Percentiles rank a stretch among this genome's conserved stretches.
phyloP scores from a whole-genome alignment of 2,329 filamentous ascomycete species.

The Catunica adiposa region DNA sequence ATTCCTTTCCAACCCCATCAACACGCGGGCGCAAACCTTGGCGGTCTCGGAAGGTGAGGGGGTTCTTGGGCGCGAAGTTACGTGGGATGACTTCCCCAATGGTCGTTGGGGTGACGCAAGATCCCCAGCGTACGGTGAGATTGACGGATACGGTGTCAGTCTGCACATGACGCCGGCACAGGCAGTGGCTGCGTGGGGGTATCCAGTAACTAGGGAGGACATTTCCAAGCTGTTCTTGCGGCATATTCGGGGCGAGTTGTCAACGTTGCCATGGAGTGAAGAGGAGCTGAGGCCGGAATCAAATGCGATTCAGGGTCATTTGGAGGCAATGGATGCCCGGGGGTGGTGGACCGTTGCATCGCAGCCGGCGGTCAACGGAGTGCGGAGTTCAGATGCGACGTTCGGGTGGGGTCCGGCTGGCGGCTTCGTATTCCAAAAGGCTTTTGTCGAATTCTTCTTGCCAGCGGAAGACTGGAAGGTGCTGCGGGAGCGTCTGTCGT shows the following conservation, averaged over 20 bases:
- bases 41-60: constrained; percentile 92
- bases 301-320: constrained; percentile 56
- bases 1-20: constrained; percentile 55
- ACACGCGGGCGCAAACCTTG: constrained; percentile 67
- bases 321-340: constrained; percentile 58
- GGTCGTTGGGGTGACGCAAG: constrained; percentile 87
- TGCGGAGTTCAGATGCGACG: constrained; percentile 55
- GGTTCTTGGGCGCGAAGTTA: constrained; percentile 76
- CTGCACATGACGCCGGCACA: constrained; percentile 77
- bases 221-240: constrained; percentile 66
- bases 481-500: constrained; percentile 46
- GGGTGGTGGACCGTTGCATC: constrained; percentile 96
- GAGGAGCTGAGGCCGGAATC: constrained; percentile 76
- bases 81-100: constrained; percentile 97
- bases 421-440: constrained; percentile 95
- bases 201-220: constrained; percentile 52
- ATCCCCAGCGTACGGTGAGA: constrained; percentile 87
- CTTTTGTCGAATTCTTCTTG: constrained; percentile 93
- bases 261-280: constrained; percentile 86
- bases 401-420: constrained; percentile 90
- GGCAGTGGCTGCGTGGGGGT: constrained; percentile 72
- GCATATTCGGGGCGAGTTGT: constrained; percentile 63
- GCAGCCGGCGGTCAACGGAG: constrained; percentile 81
- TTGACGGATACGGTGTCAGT: constrained; percentile 95
- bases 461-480: constrained; percentile 53